Conservation (phyloP, 768 basidiomycete genomes). For the Megacollybia marginata region DNA sequence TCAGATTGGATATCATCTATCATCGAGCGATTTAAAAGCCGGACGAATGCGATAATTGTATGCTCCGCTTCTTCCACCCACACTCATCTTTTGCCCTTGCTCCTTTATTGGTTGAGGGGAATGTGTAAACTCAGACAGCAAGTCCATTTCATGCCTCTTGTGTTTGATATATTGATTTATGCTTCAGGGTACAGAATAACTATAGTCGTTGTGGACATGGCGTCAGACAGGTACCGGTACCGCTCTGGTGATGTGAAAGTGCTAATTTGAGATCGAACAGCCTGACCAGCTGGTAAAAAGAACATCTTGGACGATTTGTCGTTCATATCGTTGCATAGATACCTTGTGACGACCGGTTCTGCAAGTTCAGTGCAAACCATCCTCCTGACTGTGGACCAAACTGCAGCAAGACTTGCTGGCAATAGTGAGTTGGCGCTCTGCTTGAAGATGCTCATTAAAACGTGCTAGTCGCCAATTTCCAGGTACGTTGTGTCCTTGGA, state of each 20-base stretch:
- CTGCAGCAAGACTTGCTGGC: constrained; percentile 65
- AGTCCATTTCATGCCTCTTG: constrained; percentile 9
- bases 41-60: background rate
- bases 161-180: constrained; percentile 6
- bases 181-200: constrained; percentile 52
- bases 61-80: background rate
- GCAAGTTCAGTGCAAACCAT: constrained; percentile 67
- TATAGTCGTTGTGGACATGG: constrained; percentile 51
- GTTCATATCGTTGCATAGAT: constrained; percentile 37
- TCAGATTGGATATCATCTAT: background rate
- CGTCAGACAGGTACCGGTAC: background rate
- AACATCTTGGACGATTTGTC: background rate
- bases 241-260: too few species aligned
- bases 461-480: constrained; percentile 59
- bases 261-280: background rate
- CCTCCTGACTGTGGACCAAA: constrained; percentile 50
- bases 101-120: background rate
- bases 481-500: too few species aligned
- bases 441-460: too few species aligned
- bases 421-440: constrained; percentile 41
- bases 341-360: constrained; percentile 53
- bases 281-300: constrained; percentile 5
- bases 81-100: too few species aligned
- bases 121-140: constrained; percentile 78
- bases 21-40: background rate